phyloP scores from a whole-genome alignment of 2,329 filamentous ascomycete species.

The Alternaria triticimaculans region DNA sequence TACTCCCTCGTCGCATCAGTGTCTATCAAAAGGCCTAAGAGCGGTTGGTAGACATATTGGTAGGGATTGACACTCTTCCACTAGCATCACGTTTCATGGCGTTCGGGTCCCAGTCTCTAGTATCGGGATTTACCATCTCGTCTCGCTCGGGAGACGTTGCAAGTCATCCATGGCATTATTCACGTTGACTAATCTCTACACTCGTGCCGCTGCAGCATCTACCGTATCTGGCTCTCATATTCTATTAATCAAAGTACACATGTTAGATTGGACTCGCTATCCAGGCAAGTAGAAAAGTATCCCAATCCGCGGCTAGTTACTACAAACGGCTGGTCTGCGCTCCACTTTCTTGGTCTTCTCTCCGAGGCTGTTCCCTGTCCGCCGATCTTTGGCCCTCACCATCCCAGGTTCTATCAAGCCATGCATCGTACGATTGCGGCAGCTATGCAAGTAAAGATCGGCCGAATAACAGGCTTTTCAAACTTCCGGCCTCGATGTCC shows the following conservation, averaged over 20 bases:
- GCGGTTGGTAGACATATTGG: slow-evolving; percentile 1
- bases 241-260: background rate
- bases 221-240: background rate
- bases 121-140: slow-evolving; percentile 11
- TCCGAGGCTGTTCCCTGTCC: slow-evolving; percentile 10
- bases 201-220: background rate
- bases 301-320: slow-evolving; percentile 1
- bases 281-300: background rate
- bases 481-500: background rate
- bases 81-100: slow-evolving; percentile 12
- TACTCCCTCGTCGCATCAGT: slow-evolving; percentile 41
- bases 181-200: background rate
- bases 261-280: background rate
- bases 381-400: slow-evolving; percentile 15
- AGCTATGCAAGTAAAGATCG: slow-evolving; percentile 7
- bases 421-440: slow-evolving; percentile 14
- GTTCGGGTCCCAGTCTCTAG: slow-evolving; percentile 15
- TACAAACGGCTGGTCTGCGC: slow-evolving; percentile 1
- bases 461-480: slow-evolving; percentile 5
- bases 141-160: slow-evolving; percentile 3
- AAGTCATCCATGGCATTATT: slow-evolving; percentile 4
- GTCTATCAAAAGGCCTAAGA: slow-evolving; percentile 42
- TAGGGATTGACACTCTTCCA: slow-evolving; percentile 5
- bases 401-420: slow-evolving; percentile 15
- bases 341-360: slow-evolving; percentile 5